phyloP scores from a whole-genome alignment of 768 basidiomycete species.

The Pulveroboletus frians region DNA sequence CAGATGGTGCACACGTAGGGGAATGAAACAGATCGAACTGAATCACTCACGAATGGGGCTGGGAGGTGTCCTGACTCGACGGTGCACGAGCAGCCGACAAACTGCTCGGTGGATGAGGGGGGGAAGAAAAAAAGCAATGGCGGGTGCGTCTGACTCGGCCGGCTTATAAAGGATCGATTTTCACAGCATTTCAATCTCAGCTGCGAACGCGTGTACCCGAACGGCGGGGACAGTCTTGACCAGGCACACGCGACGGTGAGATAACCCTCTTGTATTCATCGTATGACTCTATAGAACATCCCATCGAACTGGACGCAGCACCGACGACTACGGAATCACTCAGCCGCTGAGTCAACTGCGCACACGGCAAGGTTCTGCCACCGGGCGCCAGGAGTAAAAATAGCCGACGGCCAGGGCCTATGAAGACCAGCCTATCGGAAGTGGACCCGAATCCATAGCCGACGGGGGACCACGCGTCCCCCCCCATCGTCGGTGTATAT shows the following conservation, averaged over 20 bases:
- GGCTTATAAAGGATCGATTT: slow-evolving; percentile 26
- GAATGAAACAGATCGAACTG: slow-evolving; percentile 26
- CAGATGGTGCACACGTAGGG: slow-evolving; percentile 27
- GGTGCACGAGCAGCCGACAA: slow-evolving; percentile 16
- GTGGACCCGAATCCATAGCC: too few species aligned
- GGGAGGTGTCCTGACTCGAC: slow-evolving; percentile 18
- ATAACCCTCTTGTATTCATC: too few species aligned
- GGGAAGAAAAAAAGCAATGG: slow-evolving; percentile 5
- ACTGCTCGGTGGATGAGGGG: slow-evolving; percentile 21
- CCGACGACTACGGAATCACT: slow-evolving; percentile 18
- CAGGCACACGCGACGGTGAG: too few species aligned
- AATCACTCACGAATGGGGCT: slow-evolving; percentile 25
- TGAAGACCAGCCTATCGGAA: not conserved
- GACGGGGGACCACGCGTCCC: too few species aligned
- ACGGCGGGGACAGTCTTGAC: slow-evolving; percentile 13
- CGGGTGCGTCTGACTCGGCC: slow-evolving; percentile 22
- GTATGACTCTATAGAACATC: not conserved
- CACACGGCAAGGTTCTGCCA: not conserved
- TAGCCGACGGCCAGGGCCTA: slow-evolving; percentile 11
- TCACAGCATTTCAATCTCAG: slow-evolving; percentile 37
- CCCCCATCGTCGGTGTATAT: too few species aligned
- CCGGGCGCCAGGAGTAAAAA: slow-evolving; percentile 1
- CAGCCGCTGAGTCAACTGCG: slow-evolving; percentile 4
- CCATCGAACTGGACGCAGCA: not conserved
- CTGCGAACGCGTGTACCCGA: slow-evolving; percentile 21